Conservation (phyloP, 441 rosid genomes). For the Lepidium campestre region DNA sequence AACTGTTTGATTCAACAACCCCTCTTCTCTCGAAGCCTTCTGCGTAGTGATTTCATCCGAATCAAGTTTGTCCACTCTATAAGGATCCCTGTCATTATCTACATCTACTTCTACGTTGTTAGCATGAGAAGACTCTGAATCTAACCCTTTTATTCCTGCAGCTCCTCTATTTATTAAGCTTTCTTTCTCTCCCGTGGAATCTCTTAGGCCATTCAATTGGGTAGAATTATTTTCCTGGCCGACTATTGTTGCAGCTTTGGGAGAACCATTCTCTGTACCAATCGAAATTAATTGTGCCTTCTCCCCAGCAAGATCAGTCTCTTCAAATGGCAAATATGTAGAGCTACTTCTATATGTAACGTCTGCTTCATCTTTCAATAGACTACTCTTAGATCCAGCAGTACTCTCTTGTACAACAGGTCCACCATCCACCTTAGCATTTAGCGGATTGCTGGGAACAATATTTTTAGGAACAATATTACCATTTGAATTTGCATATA, state of each 20-base stretch:
- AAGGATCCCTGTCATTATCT: conserved; percentile 44
- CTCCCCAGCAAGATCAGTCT: conserved; percentile 35
- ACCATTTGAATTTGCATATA: conserved; percentile 56
- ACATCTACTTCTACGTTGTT: conserved; percentile 49
- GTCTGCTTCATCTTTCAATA: conserved; percentile 43
- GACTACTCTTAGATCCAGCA: conserved; percentile 33
- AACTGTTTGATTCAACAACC: conserved; percentile 30
- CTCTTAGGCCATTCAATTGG: conserved; percentile 42
- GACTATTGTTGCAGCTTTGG: conserved; percentile 32
- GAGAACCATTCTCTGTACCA: conserved; percentile 36
- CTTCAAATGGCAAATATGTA: conserved; percentile 29
- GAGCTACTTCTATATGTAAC: conserved; percentile 29
- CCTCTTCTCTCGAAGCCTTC: conserved; percentile 41
- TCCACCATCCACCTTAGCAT: conserved; percentile 45
- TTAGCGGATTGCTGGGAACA: conserved; percentile 41
- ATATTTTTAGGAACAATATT: conserved; percentile 42
- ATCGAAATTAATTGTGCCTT: conserved; percentile 41
- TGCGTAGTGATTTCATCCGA: conserved; percentile 36
- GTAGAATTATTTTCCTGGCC: conserved; percentile 37
- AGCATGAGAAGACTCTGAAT: conserved; percentile 68
- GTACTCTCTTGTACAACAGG: conserved; percentile 32
- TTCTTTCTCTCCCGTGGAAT: conserved; percentile 37
- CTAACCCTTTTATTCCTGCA: conserved; percentile 43
- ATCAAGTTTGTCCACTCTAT: conserved; percentile 37
- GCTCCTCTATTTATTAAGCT: conserved; percentile 32